These are phyloP conservation scores for Acacia concinna DNA, from an alignment of 331 rosid genomes.

Conservation along the genomic window DNA sequence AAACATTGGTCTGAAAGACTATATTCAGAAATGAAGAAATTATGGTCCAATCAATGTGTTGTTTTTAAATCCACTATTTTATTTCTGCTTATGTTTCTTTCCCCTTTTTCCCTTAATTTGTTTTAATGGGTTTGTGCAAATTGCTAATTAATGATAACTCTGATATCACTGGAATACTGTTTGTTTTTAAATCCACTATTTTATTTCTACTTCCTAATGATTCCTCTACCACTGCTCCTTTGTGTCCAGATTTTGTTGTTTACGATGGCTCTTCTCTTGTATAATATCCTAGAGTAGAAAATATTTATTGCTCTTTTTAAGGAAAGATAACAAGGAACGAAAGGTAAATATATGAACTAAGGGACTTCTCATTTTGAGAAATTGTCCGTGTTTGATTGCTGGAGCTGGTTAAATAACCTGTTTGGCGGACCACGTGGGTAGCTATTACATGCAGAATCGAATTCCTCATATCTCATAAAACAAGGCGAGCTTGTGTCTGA, in stretches of 20 bases:
- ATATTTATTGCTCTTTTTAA: too few species aligned
- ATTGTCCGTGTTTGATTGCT: background rate
- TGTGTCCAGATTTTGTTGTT: background rate
- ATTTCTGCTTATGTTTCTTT: background rate
- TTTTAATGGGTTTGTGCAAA: background rate
- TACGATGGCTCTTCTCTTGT: background rate
- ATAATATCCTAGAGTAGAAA: background rate
- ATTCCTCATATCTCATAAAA: background rate
- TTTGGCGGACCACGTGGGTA: background rate
- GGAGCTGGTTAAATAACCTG: background rate
- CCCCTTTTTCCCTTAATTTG: background rate
- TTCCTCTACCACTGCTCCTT: slow-evolving; percentile 34
- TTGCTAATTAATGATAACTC: slow-evolving; percentile 17
- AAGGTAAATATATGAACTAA: background rate
- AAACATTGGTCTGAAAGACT: slow-evolving; percentile 48
- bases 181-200: too few species aligned
- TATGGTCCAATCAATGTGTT: background rate
- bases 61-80: background rate
- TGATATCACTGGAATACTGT: background rate
- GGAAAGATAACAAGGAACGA: background rate
- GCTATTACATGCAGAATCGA: background rate
- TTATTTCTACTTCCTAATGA: slow-evolving; percentile 27
- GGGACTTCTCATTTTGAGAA: background rate
- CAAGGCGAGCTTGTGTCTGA: background rate
- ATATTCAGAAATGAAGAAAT: slow-evolving; percentile 42